Percentiles rank a stretch among this genome's conserved stretches.
phyloP scores from a whole-genome alignment of 306 rosid genomes.

The Hippophae rhamnoides region DNA sequence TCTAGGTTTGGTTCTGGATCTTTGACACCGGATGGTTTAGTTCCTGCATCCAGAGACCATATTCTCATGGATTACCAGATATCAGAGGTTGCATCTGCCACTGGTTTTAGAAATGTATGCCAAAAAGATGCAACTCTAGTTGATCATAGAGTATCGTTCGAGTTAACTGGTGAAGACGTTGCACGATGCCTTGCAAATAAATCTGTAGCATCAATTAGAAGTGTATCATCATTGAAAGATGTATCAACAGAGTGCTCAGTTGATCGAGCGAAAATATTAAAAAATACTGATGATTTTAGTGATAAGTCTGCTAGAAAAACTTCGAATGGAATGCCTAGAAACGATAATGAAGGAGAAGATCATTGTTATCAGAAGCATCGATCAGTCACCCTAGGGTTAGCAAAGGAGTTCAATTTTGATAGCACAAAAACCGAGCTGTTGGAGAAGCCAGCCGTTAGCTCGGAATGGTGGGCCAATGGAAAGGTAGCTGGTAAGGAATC shows the following conservation, averaged over 20 bases:
- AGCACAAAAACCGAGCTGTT: constrained; percentile 52
- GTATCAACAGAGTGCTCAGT: constrained; percentile 30
- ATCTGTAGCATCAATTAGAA: constrained; percentile 34
- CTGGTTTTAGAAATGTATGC: constrained; percentile 44
- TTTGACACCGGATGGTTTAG: constrained; percentile 46
- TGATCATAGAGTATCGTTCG: constrained; percentile 88
- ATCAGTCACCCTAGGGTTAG: constrained; percentile 50
- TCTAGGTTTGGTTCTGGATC: constrained; percentile 47
- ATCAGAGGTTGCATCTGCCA: constrained; percentile 43
- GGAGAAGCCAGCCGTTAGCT: constrained; percentile 36
- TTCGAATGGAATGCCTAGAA: constrained; percentile 28
- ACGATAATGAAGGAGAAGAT: constrained; percentile 25
- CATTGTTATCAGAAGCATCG: constrained; percentile 54
- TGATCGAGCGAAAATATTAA: constrained; percentile 29
- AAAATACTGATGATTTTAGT: constrained; percentile 21
- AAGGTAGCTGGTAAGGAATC: constrained; percentile 46
- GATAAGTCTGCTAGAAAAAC: constrained; percentile 28
- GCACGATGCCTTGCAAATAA: constrained; percentile 84
- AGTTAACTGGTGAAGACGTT: constrained; percentile 88
- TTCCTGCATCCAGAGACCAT: constrained; percentile 34
- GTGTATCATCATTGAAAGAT: constrained; percentile 46
- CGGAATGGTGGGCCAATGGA: constrained; percentile 78
- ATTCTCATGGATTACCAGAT: constrained; percentile 33
- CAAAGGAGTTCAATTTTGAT: constrained; percentile 85
- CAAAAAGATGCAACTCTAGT: constrained; percentile 36